Base-by-base conservation (phyloP, 2,329 filamentous ascomycete species). In the Phoma sp. region DNA sequence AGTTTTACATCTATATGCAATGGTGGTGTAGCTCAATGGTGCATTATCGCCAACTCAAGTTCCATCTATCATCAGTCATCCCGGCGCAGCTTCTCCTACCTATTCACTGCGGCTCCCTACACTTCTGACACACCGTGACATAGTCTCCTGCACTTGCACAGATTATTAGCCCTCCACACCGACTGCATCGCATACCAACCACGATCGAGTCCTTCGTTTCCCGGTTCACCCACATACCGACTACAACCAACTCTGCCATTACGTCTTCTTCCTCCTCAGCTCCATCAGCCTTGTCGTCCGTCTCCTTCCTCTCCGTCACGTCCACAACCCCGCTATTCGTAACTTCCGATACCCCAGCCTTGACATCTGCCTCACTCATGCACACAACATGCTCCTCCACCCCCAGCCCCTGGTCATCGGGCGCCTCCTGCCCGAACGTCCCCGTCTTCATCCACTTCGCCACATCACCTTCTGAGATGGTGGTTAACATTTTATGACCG, bases 361-460 rank as follows among this genome's bases (percentile, higher is more conserved):
- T 15, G 5, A 29, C 26, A 21, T 11, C 17, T 6, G 14, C n/a
- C 9, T 47, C 15, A 1, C 11, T 20, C 43, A 28, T 38, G 17
- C 11, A 38, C 15, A 17, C 23, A 5, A 47, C 12, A 20, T 30
- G 33, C 6, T 15, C 14, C 7, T 23, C 23, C 7, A 12, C n/a
- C 20, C 30, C 21, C 7, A 25, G 5, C 20, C 3, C 6, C 36
- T 15, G 14, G 10, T 33, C 30, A 10, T 39, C 20, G 4, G 18
- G 20, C 15, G 12, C 20, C 9, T 28, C 32, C 7, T 36, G 10
- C 2, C 42, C 42, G 5, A 28, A 36, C 1, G 30, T 28, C 2
- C 42, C 42, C 11, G 15, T 34, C 23, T 36, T 32, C 23, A 46
- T 37, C 42, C 42, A 37, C 32, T 45, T 45, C 18, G 34, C 7